Evolutionary conservation across 164 flowering plant genomes (phyloP).

Genomic region (grape (Vitis vinifera)): DNA sequence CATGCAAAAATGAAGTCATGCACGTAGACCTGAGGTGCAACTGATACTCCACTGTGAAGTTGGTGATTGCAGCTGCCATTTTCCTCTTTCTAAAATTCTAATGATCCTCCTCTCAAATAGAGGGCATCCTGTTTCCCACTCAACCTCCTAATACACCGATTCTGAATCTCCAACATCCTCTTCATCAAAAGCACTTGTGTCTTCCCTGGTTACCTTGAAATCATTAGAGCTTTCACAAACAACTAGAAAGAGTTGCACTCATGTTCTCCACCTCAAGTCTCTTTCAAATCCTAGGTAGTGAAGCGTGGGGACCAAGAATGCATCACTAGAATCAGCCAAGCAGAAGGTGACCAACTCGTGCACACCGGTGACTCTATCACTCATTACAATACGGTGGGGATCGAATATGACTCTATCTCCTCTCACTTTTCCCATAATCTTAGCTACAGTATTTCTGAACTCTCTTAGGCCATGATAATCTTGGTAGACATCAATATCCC

Average conservation of each 20-base stretch:
- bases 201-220: slow-evolving; percentile 50
- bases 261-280: slow-evolving; percentile 89
- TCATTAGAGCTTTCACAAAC: slow-evolving; percentile 43
- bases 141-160: no score
- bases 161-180: no score
- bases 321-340: slow-evolving; percentile 85
- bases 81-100: no score
- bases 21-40: no score
- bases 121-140: no score
- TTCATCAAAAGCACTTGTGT: no score
- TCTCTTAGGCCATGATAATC: slow-evolving; percentile 85
- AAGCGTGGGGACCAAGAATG: slow-evolving; percentile 80
- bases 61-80: no score
- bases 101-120: no score
- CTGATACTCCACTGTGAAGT: no score
- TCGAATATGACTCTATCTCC: slow-evolving; percentile 60
- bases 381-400: slow-evolving; percentile 78
- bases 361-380: slow-evolving; percentile 94
- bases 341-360: slow-evolving; percentile 74
- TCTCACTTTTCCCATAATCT: slow-evolving; percentile 74
- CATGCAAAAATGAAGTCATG: no score
- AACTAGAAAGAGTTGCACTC: slow-evolving; percentile 58
- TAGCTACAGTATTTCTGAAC: slow-evolving; percentile 79
- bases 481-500: slow-evolving; percentile 64
- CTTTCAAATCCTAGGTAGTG: slow-evolving; percentile 85